These are phyloP conservation scores for Cladosporium cucumerinum DNA, from an alignment of 2,329 filamentous ascomycete species.

Conservation along the genomic window DNA sequence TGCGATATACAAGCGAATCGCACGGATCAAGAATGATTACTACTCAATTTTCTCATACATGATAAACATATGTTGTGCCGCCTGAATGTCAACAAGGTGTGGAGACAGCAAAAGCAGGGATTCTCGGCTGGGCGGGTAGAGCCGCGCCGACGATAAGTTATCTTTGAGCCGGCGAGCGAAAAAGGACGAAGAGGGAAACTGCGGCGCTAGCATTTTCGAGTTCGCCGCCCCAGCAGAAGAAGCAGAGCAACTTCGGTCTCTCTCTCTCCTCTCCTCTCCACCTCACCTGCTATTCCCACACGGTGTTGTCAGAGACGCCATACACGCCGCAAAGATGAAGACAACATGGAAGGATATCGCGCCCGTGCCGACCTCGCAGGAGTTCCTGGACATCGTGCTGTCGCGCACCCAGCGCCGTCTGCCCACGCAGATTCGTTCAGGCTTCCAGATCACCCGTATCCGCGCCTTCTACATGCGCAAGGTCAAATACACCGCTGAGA, in stretches of 20 bases:
- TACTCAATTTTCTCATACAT: not conserved
- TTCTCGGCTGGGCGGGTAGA: not conserved
- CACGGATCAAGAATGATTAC: not conserved
- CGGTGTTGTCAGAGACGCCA: slow-evolving; percentile 1
- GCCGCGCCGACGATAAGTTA: not conserved
- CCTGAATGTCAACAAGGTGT: not conserved
- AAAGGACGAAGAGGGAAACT: not conserved
- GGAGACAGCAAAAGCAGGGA: not conserved
- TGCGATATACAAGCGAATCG: not conserved
- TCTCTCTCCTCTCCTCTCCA: slow-evolving; percentile 1
- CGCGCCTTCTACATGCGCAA: slow-evolving; percentile 94
- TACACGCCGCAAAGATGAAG: slow-evolving; percentile 46
- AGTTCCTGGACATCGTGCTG: slow-evolving; percentile 96
- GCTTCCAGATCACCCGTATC: slow-evolving; percentile 95
- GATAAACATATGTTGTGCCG: not conserved
- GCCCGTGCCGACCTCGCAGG: slow-evolving; percentile 72
- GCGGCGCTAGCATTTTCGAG: slow-evolving; percentile 11
- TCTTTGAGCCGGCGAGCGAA: not conserved
- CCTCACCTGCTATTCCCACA: not conserved
- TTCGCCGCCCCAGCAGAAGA: not conserved
- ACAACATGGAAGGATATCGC: slow-evolving; percentile 57
- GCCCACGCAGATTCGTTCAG: slow-evolving; percentile 90
- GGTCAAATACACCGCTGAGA: slow-evolving; percentile 97
- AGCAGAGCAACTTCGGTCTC: not conserved
- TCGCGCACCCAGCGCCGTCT: slow-evolving; percentile 88